Percentiles rank a stretch among this genome's conserved stretches.
Evolutionary conservation across 2,329 filamentous ascomycete genomes (phyloP).

Genomic region (Aureobasidium sp.): DNA sequence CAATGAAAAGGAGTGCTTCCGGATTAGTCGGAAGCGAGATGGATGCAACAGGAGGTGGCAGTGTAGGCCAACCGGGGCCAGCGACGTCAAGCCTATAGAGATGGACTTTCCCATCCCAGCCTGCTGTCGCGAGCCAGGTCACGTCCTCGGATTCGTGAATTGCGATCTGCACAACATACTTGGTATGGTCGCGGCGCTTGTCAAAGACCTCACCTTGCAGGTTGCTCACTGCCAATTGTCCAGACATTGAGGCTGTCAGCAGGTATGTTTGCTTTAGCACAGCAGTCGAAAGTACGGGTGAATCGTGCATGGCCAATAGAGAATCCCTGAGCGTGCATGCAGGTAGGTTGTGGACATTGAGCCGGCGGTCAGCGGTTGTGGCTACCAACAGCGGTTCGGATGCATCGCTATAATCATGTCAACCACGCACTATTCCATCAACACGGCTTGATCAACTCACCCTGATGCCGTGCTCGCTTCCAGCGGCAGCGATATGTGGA

Average conservation of each 20-base stretch:
- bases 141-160: slow-evolving; percentile 26
- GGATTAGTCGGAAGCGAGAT: slow-evolving; percentile 47
- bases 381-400: slow-evolving; percentile 25
- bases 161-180: slow-evolving; percentile 51
- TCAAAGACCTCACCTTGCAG: slow-evolving; percentile 36
- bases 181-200: slow-evolving; percentile 49
- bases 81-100: slow-evolving; percentile 38
- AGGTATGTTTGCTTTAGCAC: slow-evolving; percentile 39
- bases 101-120: slow-evolving; percentile 53
- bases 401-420: not conserved
- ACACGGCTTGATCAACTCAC: not conserved
- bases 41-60: slow-evolving; percentile 36
- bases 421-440: not conserved
- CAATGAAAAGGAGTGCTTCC: slow-evolving; percentile 49
- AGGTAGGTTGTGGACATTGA: slow-evolving; percentile 40
- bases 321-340: slow-evolving; percentile 31
- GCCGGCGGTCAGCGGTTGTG: slow-evolving; percentile 40
- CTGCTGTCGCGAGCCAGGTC: slow-evolving; percentile 48
- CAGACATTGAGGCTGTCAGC: slow-evolving; percentile 54
- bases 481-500: slow-evolving; percentile 41
- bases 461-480: not conserved
- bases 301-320: slow-evolving; percentile 38
- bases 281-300: slow-evolving; percentile 48
- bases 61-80: slow-evolving; percentile 19
- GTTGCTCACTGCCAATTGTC: slow-evolving; percentile 45